Evolutionary conservation across 495 filamentous ascomycete genomes (phyloP).

Genomic region (Haplographium delicatum): DNA sequence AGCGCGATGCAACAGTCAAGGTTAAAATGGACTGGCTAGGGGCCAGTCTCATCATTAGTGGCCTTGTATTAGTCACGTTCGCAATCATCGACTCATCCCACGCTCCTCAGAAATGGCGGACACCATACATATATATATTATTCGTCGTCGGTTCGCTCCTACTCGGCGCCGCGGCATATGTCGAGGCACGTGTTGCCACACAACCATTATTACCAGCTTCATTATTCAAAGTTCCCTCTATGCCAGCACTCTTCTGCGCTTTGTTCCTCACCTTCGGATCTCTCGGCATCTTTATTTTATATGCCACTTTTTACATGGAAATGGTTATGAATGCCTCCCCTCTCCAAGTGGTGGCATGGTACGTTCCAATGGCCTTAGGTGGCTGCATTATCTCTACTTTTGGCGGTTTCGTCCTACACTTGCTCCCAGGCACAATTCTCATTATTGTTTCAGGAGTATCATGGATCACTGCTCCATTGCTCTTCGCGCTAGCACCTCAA

Average conservation of each 20-base stretch:
- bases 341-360: conserved; percentile 74
- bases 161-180: conserved; percentile 55
- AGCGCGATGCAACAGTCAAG: conserved; percentile 30
- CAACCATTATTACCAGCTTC: conserved; percentile 71
- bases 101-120: conserved; percentile 63
- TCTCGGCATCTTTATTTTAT: conserved; percentile 73
- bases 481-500: conserved; percentile 67
- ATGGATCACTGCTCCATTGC: conserved; percentile 56
- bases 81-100: conserved; percentile 72
- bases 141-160: conserved; percentile 55
- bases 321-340: conserved; percentile 59
- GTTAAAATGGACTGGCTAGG: conserved; percentile 61
- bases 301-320: conserved; percentile 71
- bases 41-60: conserved; percentile 54
- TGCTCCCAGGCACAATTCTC: conserved; percentile 64
- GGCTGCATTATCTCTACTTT: conserved; percentile 65
- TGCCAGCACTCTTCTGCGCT: conserved; percentile 60
- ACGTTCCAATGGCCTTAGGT: conserved; percentile 67
- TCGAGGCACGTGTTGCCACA: conserved; percentile 70
- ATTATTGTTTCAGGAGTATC: conserved; percentile 62
- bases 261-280: conserved; percentile 73
- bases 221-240: conserved; percentile 67
- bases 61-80: conserved; percentile 67
- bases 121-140: conserved; percentile 63
- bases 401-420: conserved; percentile 74